These are phyloP conservation scores for Juglanconis juglandina DNA, from an alignment of 2,329 filamentous ascomycete species.

Conservation along the genomic window DNA sequence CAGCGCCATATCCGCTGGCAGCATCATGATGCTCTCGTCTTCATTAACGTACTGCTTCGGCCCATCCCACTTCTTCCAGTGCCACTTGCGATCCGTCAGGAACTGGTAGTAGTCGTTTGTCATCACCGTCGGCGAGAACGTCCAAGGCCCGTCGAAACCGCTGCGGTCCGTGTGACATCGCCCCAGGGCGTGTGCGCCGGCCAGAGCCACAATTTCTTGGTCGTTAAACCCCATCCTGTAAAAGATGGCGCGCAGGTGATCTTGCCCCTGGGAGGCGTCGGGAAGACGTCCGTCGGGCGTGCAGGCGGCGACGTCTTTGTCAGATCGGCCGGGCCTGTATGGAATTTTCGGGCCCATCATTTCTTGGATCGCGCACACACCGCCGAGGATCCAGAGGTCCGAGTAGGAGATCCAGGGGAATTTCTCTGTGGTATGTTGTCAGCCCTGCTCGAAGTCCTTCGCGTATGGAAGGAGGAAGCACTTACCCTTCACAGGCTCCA, in stretches of 20 bases:
- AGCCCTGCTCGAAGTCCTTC: conserved; percentile 2
- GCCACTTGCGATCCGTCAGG: conserved; percentile 88
- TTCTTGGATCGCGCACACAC: conserved; percentile 85
- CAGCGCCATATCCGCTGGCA: conserved; percentile 86
- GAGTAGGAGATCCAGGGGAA: conserved; percentile 97
- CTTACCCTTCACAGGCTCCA: conserved; percentile 83
- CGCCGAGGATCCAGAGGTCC: conserved; percentile 91
- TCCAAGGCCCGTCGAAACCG: conserved; percentile 87
- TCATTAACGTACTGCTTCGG: conserved; percentile 86
- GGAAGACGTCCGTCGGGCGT: conserved; percentile 84
- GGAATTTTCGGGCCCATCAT: conserved; percentile 87
- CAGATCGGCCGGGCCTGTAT: conserved; percentile 80
- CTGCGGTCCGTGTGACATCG: conserved; percentile 87
- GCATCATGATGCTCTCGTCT: conserved; percentile 90
- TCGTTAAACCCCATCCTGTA: conserved; percentile 97
- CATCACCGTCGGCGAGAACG: conserved; percentile 83
- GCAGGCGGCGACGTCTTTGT: conserved; percentile 78
- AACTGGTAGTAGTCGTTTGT: conserved; percentile 95
- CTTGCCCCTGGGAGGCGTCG: conserved; percentile 69
- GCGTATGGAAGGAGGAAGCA: conserved; percentile 9
- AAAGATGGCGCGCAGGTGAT: conserved; percentile 89
- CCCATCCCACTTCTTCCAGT: conserved; percentile 85
- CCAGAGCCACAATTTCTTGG: conserved; percentile 89
- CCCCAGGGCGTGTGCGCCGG: conserved; percentile 81
- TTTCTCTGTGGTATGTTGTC: conserved; percentile 48